Evolutionary conservation across 1,284 basidiomycete species (phyloP), one percentile per base, ranked within the genome.

Genomic region (Trichosporon asahii): DNA sequence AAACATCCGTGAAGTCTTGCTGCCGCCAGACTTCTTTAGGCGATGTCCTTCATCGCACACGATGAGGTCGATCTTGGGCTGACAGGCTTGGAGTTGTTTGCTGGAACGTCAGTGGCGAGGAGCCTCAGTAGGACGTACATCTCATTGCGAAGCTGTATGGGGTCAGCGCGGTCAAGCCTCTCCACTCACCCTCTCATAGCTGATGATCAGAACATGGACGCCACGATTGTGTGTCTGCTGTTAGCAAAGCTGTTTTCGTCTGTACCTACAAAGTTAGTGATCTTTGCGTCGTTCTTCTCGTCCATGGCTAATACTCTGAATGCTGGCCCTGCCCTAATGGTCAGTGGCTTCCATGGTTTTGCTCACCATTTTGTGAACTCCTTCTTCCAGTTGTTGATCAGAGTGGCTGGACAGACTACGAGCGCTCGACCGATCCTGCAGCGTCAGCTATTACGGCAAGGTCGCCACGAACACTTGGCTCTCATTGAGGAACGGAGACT

Each of bases 31-130:
- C 79, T 98, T 99, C 57, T 61, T 99, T 44, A 99, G 86, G 29
- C 96, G 88, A 82, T 99, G 97, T 1, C 95, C 94, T 87, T 99
- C 97, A 79, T 99, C 97, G 77, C 96, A 98, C 33, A 99, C 88
- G 72, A 99, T 91, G 1, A 99, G 85, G 7, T 92, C 97, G 74
- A 99, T 92, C 0, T 92, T 90, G 11, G 95, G 95, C 66, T 83
- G 77, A 49, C 83, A 83, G 4, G 76, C 78, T 23, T 80, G 79
- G 55, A 86, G 61, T 74, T 21, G 79, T 70, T 63, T 84, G 65
- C 85, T 85, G 29, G 8, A 12, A 25, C 2, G 65, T 77, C 67
- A 75, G 72, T 37, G 0, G 18, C 15, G 33, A 31, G 14, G n/a
- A n/a, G n/a, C n/a, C 27, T 0, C 15, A 8, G 11, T 14, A n/a